Evolutionary conservation across 345 rosid species (phyloP), one percentile per base, ranked within the genome.

Genomic region (Sisymbrium irio): DNA sequence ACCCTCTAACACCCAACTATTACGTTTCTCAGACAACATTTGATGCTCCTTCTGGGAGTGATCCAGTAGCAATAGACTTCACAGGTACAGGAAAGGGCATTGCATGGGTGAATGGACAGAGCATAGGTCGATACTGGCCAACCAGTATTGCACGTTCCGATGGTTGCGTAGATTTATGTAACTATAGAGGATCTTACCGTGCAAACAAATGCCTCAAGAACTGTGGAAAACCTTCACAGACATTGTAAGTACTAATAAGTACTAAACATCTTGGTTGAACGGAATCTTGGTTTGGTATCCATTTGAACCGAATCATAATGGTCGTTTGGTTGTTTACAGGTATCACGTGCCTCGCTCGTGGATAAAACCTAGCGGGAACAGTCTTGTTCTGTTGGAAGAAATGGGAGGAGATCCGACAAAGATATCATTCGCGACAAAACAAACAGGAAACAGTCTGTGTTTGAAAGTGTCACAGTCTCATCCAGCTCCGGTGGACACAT

Each of bases 61-160:
- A 81, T 47, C 93, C 98, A 2, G 75, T 91, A 22, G 97, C 97
- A 14, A 63, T 94, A 59, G 97, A 94, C 85, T 91, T 91, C 82
- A 84, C 87, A 0, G 97, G 96, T 37, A 80, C 89, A 93, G 96
- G 93, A 20, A 94, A 94, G 78, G 98, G 98, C 12, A 89, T 85
- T 78, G 98, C 97, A 10, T 94, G 98, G 98, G 91, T 94, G 63
- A 94, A 94, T 25, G 97, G 97, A 72, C 93, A 89, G 79, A 91
- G 98, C 79, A 91, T 91, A 62, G 98, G 98, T 44, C 83, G 97
- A 35, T 94, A 88, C 78, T 94, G 98, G 98, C 97, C 97, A 30
- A 84, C 87, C 4, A 78, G 80, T 71, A 36, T 82, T 0, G 64
- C 97, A 30, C 75, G 78, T 28, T 81, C 45, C 42, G 44, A 74